Evolutionary conservation across 78 protist species (phyloP).

Genomic region (Emiliania huxleyi): DNA sequence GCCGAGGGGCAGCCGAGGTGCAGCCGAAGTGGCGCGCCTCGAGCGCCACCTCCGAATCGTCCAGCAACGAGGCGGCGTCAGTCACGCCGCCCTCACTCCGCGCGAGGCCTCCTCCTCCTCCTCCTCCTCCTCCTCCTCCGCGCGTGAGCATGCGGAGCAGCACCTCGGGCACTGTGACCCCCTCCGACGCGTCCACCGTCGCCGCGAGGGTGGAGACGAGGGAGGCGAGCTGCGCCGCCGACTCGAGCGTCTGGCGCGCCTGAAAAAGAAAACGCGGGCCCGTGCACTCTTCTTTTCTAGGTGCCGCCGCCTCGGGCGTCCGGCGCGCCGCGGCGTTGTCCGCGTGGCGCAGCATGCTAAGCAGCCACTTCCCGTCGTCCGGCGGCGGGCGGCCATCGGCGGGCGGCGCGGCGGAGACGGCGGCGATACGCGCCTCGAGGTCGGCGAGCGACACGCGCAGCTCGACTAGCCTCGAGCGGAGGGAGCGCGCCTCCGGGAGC

Average conservation of each 20-base stretch:
- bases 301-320: no score
- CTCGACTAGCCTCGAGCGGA: not conserved
- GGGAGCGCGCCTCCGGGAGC: not conserved
- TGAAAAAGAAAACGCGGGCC: no score
- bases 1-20: no score
- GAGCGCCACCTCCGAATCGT: not conserved
- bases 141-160: not conserved
- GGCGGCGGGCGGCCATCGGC: not conserved
- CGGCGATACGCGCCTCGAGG: not conserved
- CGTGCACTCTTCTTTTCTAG: no score
- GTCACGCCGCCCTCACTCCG: not conserved
- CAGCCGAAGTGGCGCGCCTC: no score
- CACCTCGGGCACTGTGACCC: not conserved
- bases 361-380: not conserved
- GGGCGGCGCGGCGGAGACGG: not conserved
- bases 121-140: no score
- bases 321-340: not conserved
- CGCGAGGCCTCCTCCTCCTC: no score
- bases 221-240: not conserved
- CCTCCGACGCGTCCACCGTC: not conserved
- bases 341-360: not conserved
- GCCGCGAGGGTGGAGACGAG: not conserved
- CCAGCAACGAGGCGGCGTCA: not conserved
- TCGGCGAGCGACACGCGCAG: not conserved
- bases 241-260: not conserved